Evolutionary conservation across 2,329 filamentous ascomycete species (phyloP), one percentile per base, ranked within the genome.

Genomic region (Xylaria sp.): DNA sequence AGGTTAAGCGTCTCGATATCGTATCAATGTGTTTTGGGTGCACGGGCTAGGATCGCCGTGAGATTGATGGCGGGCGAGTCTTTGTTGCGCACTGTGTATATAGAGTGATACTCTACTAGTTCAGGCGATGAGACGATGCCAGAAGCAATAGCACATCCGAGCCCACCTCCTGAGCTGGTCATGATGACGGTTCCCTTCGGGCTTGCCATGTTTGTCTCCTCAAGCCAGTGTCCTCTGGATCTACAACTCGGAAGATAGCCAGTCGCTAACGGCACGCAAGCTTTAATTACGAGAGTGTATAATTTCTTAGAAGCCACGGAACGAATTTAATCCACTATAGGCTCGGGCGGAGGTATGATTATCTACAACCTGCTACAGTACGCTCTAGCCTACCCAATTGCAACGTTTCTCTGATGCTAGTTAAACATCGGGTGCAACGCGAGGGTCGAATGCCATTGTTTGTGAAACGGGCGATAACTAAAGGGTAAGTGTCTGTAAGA

Each of bases 81-180:
- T 14, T 2, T 35, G 11, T n/a, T 23, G 31, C 60, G 60, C 15
- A 66, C 56, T 9, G 52, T 19, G 43, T 61, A 63, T 19, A 60
- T 31, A 15, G 56, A 35, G 31, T 58, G 42, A 15, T 57, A 21
- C 8, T 15, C 35, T n/a, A 33, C 23, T 37, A 60, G 38, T 14
- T 46, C n/a, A 12, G 47, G 21, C 12, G 17, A 23, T 5, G 45
- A 37, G 17, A 52, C 17, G 23, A 63, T 55, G 8, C 35, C 33
- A 12, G 12, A 23, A 3, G 46, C 51, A 14, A 63, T 50, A 6
- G 40, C 60, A 4, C 17, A 35, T 1, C 66, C 66, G 9, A 68
- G 31, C 15, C 66, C 66, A 15, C 60, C 66, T 6, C 47, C 64
- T 3, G 66, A 64, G 15, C 66, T 64, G 2, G 66, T 68, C 37